Base-by-base conservation (phyloP, 129 eudicot genomes). In the Tagetes patula region DNA sequence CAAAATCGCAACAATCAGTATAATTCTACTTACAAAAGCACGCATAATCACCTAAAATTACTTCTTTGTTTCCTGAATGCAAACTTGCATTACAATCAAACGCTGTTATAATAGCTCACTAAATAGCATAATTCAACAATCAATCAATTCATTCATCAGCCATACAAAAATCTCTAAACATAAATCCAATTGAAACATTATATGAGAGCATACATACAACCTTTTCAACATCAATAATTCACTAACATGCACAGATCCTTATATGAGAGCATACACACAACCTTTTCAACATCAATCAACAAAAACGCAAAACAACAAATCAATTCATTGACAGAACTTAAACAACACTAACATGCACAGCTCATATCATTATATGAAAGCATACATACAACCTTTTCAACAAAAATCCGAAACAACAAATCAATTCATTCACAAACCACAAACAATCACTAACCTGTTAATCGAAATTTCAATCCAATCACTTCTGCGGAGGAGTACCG, bases 401-500 rank as follows among this genome's bases (percentile, higher is more conserved):
- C 54, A 45, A 2, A 27, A 27, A 11, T 8, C 48, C 43, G 8
- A 39, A 55, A 53, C 5, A 71, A 71, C 32, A 72, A 40, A 32
- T 20, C 27, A 20, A 48, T 52, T 31, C 39, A 14, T 43, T 10
- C 27, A 65, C 40, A 14, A 34, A 45, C 1, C 27, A 50, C 4
- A 50, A 50, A 12, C 64, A 36, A 77, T 8, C 5, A 41, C 71
- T 13, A 30, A 70, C 81, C 81, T 70, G 11, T 30, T 5, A 53
- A 46, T 32, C 41, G 1, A 42, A 43, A 62, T 11, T 53, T 54
- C 42, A 20, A 33, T 49, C 45, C 48, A 36, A 5, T 79, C 73
- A 80, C 60, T 70, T 80, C 40, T 70, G 89, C 30, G 82, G 82
- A 8, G 81, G 81, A 36, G 87, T 81, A 27, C 91, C 96, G 55